Percentiles rank a stretch among this genome's conserved stretches.
Evolutionary conservation across 2,329 filamentous ascomycete genomes (phyloP).

Genomic region (Xylaria sp.): DNA sequence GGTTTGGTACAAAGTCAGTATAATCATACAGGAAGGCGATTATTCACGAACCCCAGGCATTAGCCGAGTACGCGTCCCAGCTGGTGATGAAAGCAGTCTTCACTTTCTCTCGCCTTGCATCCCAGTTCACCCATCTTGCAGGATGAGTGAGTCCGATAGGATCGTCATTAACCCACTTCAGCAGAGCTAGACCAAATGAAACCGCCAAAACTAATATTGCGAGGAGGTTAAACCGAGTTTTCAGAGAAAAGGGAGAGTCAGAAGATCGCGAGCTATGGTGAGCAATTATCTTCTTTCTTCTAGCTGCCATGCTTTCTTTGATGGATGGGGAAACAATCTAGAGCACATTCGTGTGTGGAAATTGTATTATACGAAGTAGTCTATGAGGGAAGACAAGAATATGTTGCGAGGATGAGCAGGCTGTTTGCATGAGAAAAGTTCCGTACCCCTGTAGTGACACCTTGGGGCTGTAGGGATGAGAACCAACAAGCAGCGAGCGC

Average conservation of each 20-base stretch:
- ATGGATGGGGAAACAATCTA: neutral
- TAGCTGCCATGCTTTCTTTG: slow-evolving; percentile 1
- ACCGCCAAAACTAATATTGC: slow-evolving; percentile 1
- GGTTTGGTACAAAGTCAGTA: slow-evolving; percentile 45
- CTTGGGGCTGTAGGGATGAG: neutral
- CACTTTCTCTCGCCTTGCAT: slow-evolving; percentile 37
- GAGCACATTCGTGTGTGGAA: neutral
- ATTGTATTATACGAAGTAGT: neutral
- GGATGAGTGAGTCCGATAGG: slow-evolving; percentile 36
- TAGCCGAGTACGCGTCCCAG: slow-evolving; percentile 88
- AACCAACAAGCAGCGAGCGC: neutral
- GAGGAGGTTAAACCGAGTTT: neutral
- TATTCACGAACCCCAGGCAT: slow-evolving; percentile 82
- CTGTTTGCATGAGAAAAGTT: neutral
- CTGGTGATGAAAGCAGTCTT: slow-evolving; percentile 82
- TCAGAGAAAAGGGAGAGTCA: neutral
- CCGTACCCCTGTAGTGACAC: neutral
- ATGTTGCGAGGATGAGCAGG: neutral
- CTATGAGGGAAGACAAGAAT: neutral
- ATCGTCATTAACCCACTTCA: slow-evolving; percentile 29
- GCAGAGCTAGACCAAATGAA: neutral
- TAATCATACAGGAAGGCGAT: neutral
- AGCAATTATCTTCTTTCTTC: neutral
- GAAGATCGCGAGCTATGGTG: neutral
- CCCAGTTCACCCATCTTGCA: slow-evolving; percentile 30